Evolutionary conservation across 352 stramenopile genomes (phyloP), one percentile per base, ranked within the genome.

Genomic region (Phytophthora capsici): DNA sequence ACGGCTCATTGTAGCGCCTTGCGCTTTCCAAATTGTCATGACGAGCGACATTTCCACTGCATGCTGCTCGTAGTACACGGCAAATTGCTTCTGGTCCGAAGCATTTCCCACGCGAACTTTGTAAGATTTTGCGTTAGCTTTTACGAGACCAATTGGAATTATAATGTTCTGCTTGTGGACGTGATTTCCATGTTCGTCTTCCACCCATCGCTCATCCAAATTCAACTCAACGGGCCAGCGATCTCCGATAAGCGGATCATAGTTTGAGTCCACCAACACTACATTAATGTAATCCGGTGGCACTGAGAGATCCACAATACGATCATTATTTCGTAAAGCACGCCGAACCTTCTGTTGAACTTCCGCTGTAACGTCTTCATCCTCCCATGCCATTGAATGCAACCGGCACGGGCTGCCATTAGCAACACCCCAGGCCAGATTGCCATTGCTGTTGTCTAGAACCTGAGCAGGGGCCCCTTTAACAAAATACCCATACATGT

Each of bases 221-320:
- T 49, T 49, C 8, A 14, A 8, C 23, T 49, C 22, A 16, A 22
- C 14, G n/a, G 43, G 43, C 43, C 43, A 49, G 7, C n/a, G n/a
- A n/a, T 36, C 43, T 8, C n/a, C 22, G 17, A 22, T 34, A 34
- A 9, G 19, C 19, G 23, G 43, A 26, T 49, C 12, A 12, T 16
- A 22, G 44, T 50, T 14, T 2, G 44, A 17, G 7, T 50, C 1
- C 9, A 50, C 9, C 0, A 50, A 25, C 4, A 50, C 22, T n/a
- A 50, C 44, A 25, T 50, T 50, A 7, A 50, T 50, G 13, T 37
- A 50, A 8, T 50, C 44, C 22, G 44, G 44, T 37, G 20, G 44
- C 44, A 5, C 6, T 17, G 20, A 25, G 17, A 50, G 8, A 37
- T 50, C 44, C 3, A 50, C 23, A 5, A 50, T 37, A 3, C 1